Conservation (phyloP, 225 moss, liverwort and hornwort genomes). For the Polytrichum formosum region DNA sequence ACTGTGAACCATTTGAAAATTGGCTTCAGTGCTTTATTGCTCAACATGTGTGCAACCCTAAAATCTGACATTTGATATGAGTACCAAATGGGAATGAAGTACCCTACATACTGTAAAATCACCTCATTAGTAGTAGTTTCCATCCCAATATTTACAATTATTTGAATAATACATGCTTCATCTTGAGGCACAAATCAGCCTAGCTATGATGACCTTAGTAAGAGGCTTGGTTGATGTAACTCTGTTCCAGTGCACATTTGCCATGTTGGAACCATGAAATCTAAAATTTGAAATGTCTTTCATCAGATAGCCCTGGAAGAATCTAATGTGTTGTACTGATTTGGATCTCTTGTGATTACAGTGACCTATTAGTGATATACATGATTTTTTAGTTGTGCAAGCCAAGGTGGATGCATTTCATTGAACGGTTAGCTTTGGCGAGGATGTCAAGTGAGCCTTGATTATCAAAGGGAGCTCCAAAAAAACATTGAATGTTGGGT, state of each 20-base stretch:
- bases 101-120: neutral
- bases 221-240: neutral
- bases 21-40: neutral
- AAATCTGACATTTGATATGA: neutral
- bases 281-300: neutral
- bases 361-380: no score
- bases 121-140: neutral
- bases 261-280: neutral
- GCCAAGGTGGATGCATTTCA: no score
- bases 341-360: no score
- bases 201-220: neutral
- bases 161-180: conserved; percentile 3
- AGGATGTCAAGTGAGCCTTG: no score
- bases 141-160: neutral
- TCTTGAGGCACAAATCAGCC: neutral
- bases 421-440: no score
- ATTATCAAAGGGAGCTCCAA: no score
- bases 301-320: no score
- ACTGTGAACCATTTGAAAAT: neutral
- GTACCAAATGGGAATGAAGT: neutral
- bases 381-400: no score
- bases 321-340: no score
- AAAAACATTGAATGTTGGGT: no score
- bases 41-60: neutral
- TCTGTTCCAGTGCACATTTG: conserved; percentile 1